Base-by-base conservation (phyloP, 371 early-diverging fungal species). In the Mucor saturninus region DNA sequence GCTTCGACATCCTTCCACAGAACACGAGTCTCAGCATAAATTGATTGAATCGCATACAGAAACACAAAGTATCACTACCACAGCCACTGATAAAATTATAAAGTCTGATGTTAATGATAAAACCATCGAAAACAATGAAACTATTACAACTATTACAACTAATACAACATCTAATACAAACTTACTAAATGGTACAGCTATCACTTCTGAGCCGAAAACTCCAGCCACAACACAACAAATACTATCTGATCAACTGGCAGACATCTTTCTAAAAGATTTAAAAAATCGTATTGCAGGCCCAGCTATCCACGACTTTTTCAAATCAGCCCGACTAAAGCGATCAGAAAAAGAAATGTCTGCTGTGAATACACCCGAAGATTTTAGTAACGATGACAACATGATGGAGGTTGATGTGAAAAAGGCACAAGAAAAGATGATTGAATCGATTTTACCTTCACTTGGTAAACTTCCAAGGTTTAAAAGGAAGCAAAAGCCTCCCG, bases 231-330 rank as follows among this genome's bases (percentile, higher is more conserved):
- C 8, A 72, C 31, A 83, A 76, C 48, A 77, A 29, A 54, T 83
- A 40, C 68, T 86, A 10, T 74, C 76, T 50, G 56, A 73, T n/a
- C 76, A 86, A 62, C 68, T 88, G 29, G 73, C 78, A 11, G 80
- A 85, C 45, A 83, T 88, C 3, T 85, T 88, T 54, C 30, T 85
- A n/a, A 86, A 84, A 51, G 86, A 88, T 65, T 56, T 88, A 9
- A 80, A 83, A 32, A 83, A 75, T 35, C 82, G 86, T 28, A 74
- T 88, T 26, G 82, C 84, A 4, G 80, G 76, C 2, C 86, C 86
- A 1, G 74, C 67, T 26, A 81, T 88, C 43, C 76, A 81, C 53
- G 86, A 88, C 35, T 83, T 80, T 55, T 61, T 79, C 49, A 77
- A 81, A 45, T 77, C 79, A 9, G 69, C 69, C 1, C 59, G 59